phyloP scores from a whole-genome alignment of 768 basidiomycete species.

The Mycena pura region DNA sequence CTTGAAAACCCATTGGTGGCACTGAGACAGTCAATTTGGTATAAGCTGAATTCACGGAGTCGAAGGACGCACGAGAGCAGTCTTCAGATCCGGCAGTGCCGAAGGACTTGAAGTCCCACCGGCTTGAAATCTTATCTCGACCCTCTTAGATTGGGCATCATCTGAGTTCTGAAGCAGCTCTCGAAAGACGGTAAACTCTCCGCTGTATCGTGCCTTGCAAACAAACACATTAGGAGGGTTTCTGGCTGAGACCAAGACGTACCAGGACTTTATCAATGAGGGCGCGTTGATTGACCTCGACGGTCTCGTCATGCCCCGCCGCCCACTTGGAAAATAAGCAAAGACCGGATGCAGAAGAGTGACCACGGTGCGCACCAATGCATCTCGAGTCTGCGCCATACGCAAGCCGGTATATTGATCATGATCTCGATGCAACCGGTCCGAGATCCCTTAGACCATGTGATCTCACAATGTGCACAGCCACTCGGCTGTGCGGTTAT shows the following conservation, averaged over 20 bases:
- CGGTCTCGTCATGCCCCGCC: constrained; percentile 75
- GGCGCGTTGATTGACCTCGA: constrained; percentile 95
- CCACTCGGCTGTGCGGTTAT: no score
- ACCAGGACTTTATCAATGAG: constrained; percentile 95
- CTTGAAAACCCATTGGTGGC: constrained; percentile 82
- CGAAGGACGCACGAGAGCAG: constrained; percentile 52
- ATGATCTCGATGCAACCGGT: not conserved
- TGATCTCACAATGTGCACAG: no score
- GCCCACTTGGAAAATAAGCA: constrained; percentile 48
- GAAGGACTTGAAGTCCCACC: constrained; percentile 7
- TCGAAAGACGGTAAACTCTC: constrained; percentile 85
- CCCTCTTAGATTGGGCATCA: constrained; percentile 79
- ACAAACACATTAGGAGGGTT: no score
- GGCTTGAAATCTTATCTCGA: constrained; percentile 84
- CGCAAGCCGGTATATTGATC: not conserved
- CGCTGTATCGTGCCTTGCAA: constrained; percentile 95
- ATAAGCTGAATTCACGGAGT: not conserved
- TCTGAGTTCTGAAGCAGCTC: constrained; percentile 97
- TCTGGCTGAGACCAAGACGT: no score
- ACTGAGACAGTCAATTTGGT: constrained; percentile 45
- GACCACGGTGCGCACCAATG: constrained; percentile 26
- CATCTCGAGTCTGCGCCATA: constrained; percentile 35
- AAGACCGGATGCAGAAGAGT: constrained; percentile 8
- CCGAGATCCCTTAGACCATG: no score
- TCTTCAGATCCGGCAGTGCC: constrained; percentile 69